Percentiles rank a stretch among this genome's conserved stretches.
Evolutionary conservation across 2,329 filamentous ascomycete genomes (phyloP).

Genomic region (Fusarium longipes): DNA sequence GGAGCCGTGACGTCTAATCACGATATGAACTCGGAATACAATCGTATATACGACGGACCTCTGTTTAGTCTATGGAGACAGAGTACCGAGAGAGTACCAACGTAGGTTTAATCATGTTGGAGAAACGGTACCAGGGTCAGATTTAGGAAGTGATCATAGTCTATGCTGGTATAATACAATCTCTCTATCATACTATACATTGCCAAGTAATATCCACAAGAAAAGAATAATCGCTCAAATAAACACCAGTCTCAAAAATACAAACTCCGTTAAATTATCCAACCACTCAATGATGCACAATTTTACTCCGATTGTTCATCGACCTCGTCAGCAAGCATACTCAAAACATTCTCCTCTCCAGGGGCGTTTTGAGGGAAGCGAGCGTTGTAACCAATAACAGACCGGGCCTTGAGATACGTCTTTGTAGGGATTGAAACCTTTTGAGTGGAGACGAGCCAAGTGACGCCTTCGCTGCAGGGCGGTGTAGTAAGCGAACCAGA

Average conservation of each 20-base stretch:
- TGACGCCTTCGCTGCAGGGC: constrained; percentile 68
- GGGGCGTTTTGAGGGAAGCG: constrained; percentile 64
- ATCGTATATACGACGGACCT: not conserved
- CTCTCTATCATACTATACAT: not conserved
- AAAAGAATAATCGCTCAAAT: constrained; percentile 8
- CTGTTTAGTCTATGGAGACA: not conserved
- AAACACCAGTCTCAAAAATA: not conserved
- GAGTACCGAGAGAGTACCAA: not conserved
- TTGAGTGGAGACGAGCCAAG: constrained; percentile 63
- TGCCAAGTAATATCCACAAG: not conserved
- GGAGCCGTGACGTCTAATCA: constrained; percentile 14
- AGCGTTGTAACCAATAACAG: constrained; percentile 66
- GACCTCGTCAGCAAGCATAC: not conserved
- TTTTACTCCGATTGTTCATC: not conserved
- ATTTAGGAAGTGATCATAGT: not conserved
- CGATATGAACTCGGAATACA: not conserved
- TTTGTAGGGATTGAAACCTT: constrained; percentile 60
- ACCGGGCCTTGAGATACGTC: constrained; percentile 64
- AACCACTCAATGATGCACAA: not conserved
- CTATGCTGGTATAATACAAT: not conserved
- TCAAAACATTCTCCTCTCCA: constrained; percentile 51
- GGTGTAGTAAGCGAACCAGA: constrained; percentile 71
- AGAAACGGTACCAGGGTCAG: not conserved
- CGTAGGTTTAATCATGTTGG: not conserved
- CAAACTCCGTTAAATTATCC: not conserved